phyloP scores from a whole-genome alignment of 257 asterid genomes.

The Solanum lycopersicoides region DNA sequence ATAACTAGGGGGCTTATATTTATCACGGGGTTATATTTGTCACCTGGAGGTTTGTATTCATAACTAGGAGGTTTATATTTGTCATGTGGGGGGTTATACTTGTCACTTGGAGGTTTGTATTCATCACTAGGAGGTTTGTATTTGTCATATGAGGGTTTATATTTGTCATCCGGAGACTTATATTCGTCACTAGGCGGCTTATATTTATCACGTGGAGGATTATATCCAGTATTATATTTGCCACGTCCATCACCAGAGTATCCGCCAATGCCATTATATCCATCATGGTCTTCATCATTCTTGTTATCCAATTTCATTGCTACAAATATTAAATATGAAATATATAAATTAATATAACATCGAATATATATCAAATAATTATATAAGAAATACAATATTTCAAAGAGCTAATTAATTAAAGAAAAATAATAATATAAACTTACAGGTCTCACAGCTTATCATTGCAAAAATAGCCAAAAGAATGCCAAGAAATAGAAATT shows the following conservation, averaged over 20 bases:
- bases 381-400: not conserved
- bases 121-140: not conserved
- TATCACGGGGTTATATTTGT: too few species aligned
- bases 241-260: not conserved
- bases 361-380: not conserved
- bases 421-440: not conserved
- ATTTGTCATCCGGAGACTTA: fast-evolving
- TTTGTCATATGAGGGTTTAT: not conserved
- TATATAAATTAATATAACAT: not conserved
- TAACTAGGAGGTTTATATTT: too few species aligned
- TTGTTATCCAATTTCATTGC: not conserved
- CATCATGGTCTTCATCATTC: not conserved
- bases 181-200: not conserved
- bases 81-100: not conserved
- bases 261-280: not conserved
- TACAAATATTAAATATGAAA: not conserved
- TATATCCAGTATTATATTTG: not conserved
- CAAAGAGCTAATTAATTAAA: not conserved
- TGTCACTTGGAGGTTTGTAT: not conserved
- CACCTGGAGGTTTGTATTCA: too few species aligned
- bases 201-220: not conserved
- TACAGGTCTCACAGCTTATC: not conserved
- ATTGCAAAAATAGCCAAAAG: not conserved
- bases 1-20: not conserved
- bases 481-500: not conserved